A percentile compares a stretch with the other conserved stretches of the same genome.
Evolutionary conservation across 345 rosid species (phyloP).

Genomic region (Viola odorata): DNA sequence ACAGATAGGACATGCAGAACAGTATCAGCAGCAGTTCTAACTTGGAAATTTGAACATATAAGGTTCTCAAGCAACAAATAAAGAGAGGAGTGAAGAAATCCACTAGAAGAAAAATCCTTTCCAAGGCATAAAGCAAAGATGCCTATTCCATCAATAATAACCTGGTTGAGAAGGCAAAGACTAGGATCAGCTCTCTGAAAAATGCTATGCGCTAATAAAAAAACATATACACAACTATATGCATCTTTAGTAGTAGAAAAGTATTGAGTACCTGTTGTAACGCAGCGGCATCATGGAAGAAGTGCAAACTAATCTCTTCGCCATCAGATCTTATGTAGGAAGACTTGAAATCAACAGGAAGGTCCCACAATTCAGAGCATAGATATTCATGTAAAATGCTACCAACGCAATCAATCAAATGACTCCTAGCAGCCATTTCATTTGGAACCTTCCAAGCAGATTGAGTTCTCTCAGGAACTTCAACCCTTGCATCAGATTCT

Average conservation of each 20-base stretch:
- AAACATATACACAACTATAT: background rate
- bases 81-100: conserved; percentile 85
- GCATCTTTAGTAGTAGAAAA: conserved; percentile 1
- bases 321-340: conserved; percentile 26
- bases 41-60: conserved; percentile 57
- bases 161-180: conserved; percentile 37
- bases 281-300: conserved; percentile 63
- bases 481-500: conserved; percentile 17
- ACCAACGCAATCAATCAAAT: conserved; percentile 67
- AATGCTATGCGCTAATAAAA: background rate
- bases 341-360: conserved; percentile 55
- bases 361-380: conserved; percentile 78
- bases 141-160: conserved; percentile 78
- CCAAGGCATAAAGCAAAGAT: conserved; percentile 70
- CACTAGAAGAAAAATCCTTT: conserved; percentile 61
- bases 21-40: conserved; percentile 70
- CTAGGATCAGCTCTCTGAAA: conserved; percentile 8
- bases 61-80: conserved; percentile 86
- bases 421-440: conserved; percentile 35
- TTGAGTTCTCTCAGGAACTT: conserved; percentile 19
- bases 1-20: conserved; percentile 64
- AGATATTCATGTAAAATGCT: conserved; percentile 85
- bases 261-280: conserved; percentile 62
- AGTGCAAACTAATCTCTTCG: conserved; percentile 46
- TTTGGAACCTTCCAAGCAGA: conserved; percentile 54